Percentiles rank a stretch among this genome's conserved stretches.
phyloP scores from a whole-genome alignment of 139 green algal species.

The Coelastrella sp. region DNA sequence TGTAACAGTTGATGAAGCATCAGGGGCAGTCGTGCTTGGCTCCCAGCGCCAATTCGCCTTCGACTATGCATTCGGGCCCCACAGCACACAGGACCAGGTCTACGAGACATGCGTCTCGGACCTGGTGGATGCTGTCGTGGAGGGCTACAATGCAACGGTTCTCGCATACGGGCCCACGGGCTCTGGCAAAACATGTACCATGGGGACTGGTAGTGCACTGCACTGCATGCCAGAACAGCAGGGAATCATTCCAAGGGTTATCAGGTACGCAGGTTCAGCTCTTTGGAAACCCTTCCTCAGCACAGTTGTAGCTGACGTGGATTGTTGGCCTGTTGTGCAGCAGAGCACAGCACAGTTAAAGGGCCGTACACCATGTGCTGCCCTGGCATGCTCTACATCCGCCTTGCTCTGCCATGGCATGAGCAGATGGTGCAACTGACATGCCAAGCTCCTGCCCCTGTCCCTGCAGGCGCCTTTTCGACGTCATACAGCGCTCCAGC shows the following conservation, averaged over 20 bases:
- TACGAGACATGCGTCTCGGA: slow-evolving; percentile 16
- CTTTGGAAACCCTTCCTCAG: too few relatives aligned
- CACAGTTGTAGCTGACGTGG: too few relatives aligned
- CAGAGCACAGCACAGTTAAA: too few relatives aligned
- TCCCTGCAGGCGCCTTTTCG: slow-evolving; percentile 23
- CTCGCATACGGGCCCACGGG: slow-evolving; percentile 84
- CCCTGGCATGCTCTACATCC: too few relatives aligned
- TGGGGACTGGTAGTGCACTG: slow-evolving; percentile 32
- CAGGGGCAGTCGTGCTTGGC: neutral
- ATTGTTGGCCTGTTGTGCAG: too few relatives aligned
- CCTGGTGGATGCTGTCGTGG: slow-evolving; percentile 85
- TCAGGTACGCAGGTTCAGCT: slow-evolving; percentile 58
- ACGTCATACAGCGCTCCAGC: neutral
- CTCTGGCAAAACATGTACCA: slow-evolving; percentile 53
- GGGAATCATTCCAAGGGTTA: slow-evolving; percentile 87
- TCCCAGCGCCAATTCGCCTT: slow-evolving; percentile 21
- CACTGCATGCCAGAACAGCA: slow-evolving; percentile 57
- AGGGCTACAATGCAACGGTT: slow-evolving; percentile 91
- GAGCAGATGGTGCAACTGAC: too few relatives aligned
- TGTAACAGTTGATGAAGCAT: neutral
- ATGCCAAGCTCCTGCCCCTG: neutral
- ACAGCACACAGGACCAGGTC: slow-evolving; percentile 7
- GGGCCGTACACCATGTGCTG: too few relatives aligned
- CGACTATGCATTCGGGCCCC: slow-evolving; percentile 31
- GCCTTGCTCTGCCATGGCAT: too few relatives aligned